phyloP scores from a whole-genome alignment of 2,329 filamentous ascomycete species.

The Proliferodiscus dingleyae region DNA sequence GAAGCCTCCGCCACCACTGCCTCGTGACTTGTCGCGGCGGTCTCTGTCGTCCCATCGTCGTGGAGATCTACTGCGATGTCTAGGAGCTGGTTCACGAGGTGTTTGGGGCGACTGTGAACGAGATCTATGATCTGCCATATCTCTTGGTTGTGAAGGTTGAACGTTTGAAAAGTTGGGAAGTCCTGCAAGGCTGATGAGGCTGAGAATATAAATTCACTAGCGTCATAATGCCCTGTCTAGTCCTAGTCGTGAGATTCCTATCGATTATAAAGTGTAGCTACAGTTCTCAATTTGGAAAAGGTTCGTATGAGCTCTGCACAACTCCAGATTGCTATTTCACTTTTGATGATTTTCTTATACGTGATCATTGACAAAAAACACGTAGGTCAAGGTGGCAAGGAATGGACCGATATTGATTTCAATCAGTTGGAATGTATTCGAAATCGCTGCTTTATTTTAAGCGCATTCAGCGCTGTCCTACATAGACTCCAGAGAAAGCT shows the following conservation, averaged over 20 bases:
- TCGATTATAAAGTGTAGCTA: no score
- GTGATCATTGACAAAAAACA: no score
- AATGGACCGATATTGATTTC: no score
- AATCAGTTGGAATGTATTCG: no score
- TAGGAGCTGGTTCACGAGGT: slow-evolving; percentile 18
- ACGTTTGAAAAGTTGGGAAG: not conserved
- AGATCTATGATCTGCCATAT: slow-evolving; percentile 22
- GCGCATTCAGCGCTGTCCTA: not conserved
- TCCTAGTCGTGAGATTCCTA: no score
- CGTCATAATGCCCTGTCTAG: no score
- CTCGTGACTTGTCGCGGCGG: slow-evolving; percentile 22
- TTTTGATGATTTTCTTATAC: no score
- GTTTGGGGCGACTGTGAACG: slow-evolving; percentile 24
- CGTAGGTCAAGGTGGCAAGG: no score
- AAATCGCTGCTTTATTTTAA: slow-evolving; percentile 3
- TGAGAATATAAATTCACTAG: not conserved
- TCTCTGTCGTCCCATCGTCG: slow-evolving; percentile 34
- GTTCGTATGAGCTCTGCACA: no score
- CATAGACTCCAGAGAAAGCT: slow-evolving; percentile 8
- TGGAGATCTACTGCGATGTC: slow-evolving; percentile 39
- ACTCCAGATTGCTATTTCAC: no score
- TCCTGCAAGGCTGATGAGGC: slow-evolving; percentile 3
- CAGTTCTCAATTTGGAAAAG: no score
- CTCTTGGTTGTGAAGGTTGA: not conserved
- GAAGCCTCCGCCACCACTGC: slow-evolving; percentile 44